Evolutionary conservation across 2,329 filamentous ascomycete genomes (phyloP), one percentile per base, ranked within the genome.

Genomic region (Calcarisporium arbuscula): DNA sequence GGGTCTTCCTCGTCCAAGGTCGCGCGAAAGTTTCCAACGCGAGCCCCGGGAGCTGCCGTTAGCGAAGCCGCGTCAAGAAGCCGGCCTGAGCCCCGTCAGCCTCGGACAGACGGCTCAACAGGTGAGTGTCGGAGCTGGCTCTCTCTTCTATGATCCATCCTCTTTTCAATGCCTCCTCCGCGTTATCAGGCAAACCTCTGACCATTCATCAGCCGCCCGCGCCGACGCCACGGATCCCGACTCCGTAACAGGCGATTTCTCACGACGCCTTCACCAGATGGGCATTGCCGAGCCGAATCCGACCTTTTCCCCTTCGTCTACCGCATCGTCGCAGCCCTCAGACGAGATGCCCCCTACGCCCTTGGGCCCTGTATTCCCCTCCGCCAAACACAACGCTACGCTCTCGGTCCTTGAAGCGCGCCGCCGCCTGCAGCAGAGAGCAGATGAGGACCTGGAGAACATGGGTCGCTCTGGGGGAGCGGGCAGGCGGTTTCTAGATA

Each of bases 211-310:
- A 70, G 64, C 60, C 8, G 60, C 65, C 40, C 56, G 49, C 34
- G 49, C 58, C 25, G 63, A 70, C 38, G 54, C 54, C 22, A 45
- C 47, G 40, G 60, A 67, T 38, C 61, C 67, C n/a, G 61, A 70
- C 45, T 47, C 52, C 22, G 42, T 56, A 14, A 54, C 60, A 28
- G 50, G 58, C n/a, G 64, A 57, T 41, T 76, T 73, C 52, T 66
- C 71, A 8, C 56, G 57, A 31, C 70, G 73, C 12, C 62, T 77
- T 5, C 62, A 62, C 18, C 56, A 70, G 41, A 74, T 77, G 65
- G 73, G 72, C 48, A 58, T 74, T 19, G 72, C 64, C 8, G 62
- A 70, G 30, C 71, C 73, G 5, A 71, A 68, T 42, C 71, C 72
- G 19, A 73, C 68, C 5, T 67, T 62, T 30, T 75, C 71, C 6